A percentile compares a stretch with the other conserved stretches of the same genome.
Conservation (phyloP, 331 rosid species). For the Stylosanthes scabra region DNA sequence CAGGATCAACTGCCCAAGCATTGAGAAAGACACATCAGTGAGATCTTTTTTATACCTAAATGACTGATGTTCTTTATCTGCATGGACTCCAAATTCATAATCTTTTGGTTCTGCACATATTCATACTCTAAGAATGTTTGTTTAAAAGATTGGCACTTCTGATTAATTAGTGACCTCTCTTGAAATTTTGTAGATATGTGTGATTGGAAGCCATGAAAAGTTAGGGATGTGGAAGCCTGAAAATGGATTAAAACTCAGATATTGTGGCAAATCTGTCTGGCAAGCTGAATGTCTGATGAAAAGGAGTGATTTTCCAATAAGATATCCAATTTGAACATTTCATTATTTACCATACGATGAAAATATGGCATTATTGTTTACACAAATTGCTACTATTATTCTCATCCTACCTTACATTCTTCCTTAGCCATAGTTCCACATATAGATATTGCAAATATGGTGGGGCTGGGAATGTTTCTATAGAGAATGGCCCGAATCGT, state of each 20-base stretch:
- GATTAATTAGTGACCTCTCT: constrained; percentile 29
- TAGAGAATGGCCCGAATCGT: constrained; percentile 80
- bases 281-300: constrained; percentile 76
- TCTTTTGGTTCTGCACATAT: constrained; percentile 23
- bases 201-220: constrained; percentile 72
- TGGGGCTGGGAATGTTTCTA: constrained; percentile 61
- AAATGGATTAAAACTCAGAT: constrained; percentile 76
- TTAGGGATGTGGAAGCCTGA: constrained; percentile 85
- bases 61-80: constrained; percentile 31
- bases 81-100: constrained; percentile 29
- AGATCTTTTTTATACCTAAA: constrained; percentile 39
- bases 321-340: constrained; percentile 68
- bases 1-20: constrained; percentile 79
- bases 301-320: constrained; percentile 71
- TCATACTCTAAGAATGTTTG: constrained; percentile 13
- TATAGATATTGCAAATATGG: constrained; percentile 83
- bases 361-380: constrained; percentile 25
- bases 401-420: constrained; percentile 27
- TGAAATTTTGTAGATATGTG: constrained; percentile 63
- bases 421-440: constrained; percentile 73
- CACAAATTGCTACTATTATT: constrained; percentile 16
- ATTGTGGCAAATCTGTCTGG: constrained; percentile 83
- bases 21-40: constrained; percentile 78
- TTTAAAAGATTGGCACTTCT: constrained; percentile 32
- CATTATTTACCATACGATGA: constrained; percentile 26